Evolutionary conservation across 2,329 filamentous ascomycete genomes (phyloP).

Genomic region (Leptosphaerulina australis): DNA sequence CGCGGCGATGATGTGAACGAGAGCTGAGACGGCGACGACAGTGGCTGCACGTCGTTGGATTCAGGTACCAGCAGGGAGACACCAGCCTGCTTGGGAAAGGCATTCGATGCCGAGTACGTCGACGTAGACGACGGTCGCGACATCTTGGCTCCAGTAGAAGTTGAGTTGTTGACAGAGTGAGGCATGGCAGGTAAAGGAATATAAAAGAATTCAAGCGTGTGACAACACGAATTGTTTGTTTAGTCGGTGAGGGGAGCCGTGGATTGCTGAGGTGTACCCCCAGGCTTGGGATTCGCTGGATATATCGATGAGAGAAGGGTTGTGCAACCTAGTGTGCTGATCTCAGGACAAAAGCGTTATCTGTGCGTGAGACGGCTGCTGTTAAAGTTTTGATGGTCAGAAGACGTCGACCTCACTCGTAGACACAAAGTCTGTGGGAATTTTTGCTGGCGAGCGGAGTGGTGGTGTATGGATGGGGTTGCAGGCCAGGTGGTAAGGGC

Average conservation of each 20-base stretch:
- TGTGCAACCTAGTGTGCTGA: conserved; percentile 30
- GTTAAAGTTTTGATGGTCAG: conserved; percentile 8
- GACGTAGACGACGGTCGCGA: conserved; percentile 47
- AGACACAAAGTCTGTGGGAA: conserved; percentile 10
- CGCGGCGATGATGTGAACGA: conserved; percentile 46
- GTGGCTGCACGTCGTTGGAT: conserved; percentile 35
- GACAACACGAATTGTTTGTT: conserved; percentile 23
- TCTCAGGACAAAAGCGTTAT: conserved; percentile 18
- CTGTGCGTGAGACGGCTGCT: conserved; percentile 21
- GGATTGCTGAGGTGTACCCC: conserved; percentile 29
- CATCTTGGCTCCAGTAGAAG: conserved; percentile 43
- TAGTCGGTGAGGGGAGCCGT: conserved; percentile 32
- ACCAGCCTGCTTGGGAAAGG: conserved; percentile 46
- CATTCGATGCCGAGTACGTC: conserved; percentile 38
- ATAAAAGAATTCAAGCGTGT: conserved; percentile 19
- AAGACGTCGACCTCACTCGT: conserved; percentile 3
- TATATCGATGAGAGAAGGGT: conserved; percentile 33
- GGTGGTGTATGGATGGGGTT: conserved; percentile 13
- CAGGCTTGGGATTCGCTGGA: conserved; percentile 30
- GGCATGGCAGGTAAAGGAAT: conserved; percentile 37
- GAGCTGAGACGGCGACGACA: conserved; percentile 46
- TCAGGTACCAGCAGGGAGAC: conserved; percentile 37
- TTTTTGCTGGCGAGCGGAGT: conserved; percentile 5
- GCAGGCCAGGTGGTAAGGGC: conserved; percentile 5
- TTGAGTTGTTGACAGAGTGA: conserved; percentile 44